Conservation (phyloP, 2,329 filamentous ascomycete species). For the Aspergillus sp. region DNA sequence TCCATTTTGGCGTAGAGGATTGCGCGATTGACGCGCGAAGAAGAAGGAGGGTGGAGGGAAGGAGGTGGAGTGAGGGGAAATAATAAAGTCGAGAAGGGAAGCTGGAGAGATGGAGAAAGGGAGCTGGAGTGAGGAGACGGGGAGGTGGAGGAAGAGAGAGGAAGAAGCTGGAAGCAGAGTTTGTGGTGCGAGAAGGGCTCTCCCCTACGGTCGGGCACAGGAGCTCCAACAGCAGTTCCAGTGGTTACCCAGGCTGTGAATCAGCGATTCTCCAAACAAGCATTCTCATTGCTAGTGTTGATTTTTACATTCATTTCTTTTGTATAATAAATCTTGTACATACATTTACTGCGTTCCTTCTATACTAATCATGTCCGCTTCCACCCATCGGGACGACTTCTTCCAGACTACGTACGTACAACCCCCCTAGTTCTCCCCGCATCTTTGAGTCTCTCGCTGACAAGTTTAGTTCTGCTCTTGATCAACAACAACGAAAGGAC, state of each 20-base stretch:
- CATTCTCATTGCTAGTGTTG: not conserved
- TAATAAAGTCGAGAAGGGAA: conserved; percentile 23
- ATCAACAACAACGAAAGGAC: conserved; percentile 61
- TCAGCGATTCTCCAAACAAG: not conserved
- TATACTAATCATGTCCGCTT: conserved; percentile 58
- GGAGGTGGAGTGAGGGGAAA: conserved; percentile 24
- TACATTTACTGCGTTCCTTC: not conserved
- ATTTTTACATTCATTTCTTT: not conserved
- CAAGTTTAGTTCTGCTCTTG: conserved; percentile 46
- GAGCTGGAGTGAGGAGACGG: conserved; percentile 4
- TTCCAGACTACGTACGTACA: conserved; percentile 78
- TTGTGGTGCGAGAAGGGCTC: conserved; percentile 31
- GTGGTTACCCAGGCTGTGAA: not conserved
- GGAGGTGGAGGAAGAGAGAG: conserved; percentile 21
- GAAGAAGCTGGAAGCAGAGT: conserved; percentile 29
- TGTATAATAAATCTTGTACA: not conserved
- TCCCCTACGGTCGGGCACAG: conserved; percentile 32
- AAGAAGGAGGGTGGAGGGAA: conserved; percentile 19
- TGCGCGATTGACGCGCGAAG: conserved; percentile 35
- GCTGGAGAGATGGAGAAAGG: conserved; percentile 23
- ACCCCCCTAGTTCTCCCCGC: conserved; percentile 1
- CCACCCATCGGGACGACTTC: conserved; percentile 75
- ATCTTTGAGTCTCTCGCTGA: conserved; percentile 13
- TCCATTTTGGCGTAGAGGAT: conserved; percentile 39
- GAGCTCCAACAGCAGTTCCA: conserved; percentile 32